Evolutionary conservation across 2,329 filamentous ascomycete genomes (phyloP), one percentile per base, ranked within the genome.

Genomic region (Pochonia chlamydosporia): DNA sequence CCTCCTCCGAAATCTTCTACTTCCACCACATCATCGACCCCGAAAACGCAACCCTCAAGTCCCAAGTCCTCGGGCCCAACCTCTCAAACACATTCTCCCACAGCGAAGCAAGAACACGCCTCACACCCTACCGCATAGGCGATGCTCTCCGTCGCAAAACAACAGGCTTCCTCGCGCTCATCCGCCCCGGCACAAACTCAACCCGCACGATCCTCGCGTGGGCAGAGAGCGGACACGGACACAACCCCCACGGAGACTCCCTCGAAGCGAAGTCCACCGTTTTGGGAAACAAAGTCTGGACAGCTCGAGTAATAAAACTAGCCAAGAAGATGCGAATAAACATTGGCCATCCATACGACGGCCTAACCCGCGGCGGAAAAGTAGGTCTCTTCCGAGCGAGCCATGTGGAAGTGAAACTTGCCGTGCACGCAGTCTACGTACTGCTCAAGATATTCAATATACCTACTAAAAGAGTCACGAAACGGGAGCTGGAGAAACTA

Each of bases 381-480:
- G 33, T 30, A 8, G 63, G 66, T 4, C 50, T 62, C 11, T 65
- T 64, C 36, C 55, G 57, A 1, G 64, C 63, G 0, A 59, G 63
- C 0, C 69, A 72, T 20, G 63, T 67, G 1, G 69, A 72, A 48
- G 65, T 66, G 14, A 72, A 72, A 47, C 59, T 72, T 0, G 64
- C 68, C 0, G 56, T 62, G 0, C 61, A 67, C 18, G 63, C 61
- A 0, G 42, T 69, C 0, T 60, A 59, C 7, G 44, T 59, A 0
- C 49, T 69, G 0, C 54, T 70, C 0, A 43, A 46, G 1, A 46
- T 45, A 2, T 64, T 63, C 36, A 44, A 39, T 13, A 58, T 65
- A 51, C 58, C 1, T 48, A 49, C 59, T 40, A 44, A 56, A 13
- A 39, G 48, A 2, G 39, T 66, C 6, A 54, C 52, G 0, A 25